phyloP scores from a whole-genome alignment of 768 basidiomycete species.

The Kwoniella pini region DNA sequence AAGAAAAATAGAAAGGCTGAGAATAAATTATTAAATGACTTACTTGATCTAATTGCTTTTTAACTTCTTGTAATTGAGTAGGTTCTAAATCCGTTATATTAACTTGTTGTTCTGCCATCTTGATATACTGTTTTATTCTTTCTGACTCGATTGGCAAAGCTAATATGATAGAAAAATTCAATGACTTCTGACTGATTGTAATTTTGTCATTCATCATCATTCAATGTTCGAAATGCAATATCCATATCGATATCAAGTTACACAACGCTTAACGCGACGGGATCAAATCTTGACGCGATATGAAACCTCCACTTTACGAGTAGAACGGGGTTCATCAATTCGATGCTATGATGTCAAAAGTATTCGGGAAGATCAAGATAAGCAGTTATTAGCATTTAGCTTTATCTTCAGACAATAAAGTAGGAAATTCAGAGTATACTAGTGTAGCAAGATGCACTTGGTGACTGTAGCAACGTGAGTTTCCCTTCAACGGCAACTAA shows the following conservation, averaged over 20 bases:
- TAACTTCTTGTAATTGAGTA: constrained; percentile 81
- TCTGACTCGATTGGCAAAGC: too few species aligned
- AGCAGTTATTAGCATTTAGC: background rate
- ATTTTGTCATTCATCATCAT: background rate
- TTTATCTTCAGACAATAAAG: background rate
- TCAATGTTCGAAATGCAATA: too few species aligned
- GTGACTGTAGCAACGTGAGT: constrained; percentile 82
- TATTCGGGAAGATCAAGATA: background rate
- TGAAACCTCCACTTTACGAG: background rate
- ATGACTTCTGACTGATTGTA: too few species aligned
- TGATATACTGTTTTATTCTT: background rate
- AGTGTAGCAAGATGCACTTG: constrained; percentile 59
- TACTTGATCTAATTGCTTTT: constrained; percentile 89
- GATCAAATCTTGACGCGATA: background rate
- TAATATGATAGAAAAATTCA: too few species aligned
- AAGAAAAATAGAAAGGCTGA: too few species aligned
- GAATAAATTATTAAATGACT: too few species aligned
- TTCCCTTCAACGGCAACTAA: constrained; percentile 8
- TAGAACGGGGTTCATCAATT: background rate
- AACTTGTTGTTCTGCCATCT: constrained; percentile 65
- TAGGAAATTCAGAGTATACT: background rate
- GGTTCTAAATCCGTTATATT: constrained; percentile 80
- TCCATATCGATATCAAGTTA: too few species aligned
- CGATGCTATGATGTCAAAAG: constrained; percentile 3
- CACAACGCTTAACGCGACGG: too few species aligned